These are phyloP conservation scores for Ormosia emarginata DNA, from an alignment of 306 rosid species.

Conservation along the genomic window DNA sequence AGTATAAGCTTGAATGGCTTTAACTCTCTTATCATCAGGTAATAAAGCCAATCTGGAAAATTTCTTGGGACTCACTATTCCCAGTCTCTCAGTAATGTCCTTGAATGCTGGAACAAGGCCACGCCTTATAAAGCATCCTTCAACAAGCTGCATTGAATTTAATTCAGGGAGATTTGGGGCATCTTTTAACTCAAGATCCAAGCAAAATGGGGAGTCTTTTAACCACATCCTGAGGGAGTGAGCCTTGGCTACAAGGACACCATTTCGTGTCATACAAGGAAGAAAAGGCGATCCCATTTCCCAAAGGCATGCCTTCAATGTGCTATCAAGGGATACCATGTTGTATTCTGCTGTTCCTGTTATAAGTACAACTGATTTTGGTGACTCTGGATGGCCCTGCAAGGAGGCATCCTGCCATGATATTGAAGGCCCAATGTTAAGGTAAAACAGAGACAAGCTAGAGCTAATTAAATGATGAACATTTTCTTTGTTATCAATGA, in stretches of 20 bases:
- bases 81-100: conserved; percentile 68
- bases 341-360: conserved; percentile 92
- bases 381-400: conserved; percentile 88
- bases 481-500: background rate
- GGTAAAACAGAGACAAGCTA: background rate
- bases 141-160: conserved; percentile 76
- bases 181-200: conserved; percentile 90
- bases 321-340: conserved; percentile 76
- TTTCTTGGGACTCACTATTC: conserved; percentile 85
- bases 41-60: conserved; percentile 84
- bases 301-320: conserved; percentile 88
- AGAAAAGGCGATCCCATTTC: conserved; percentile 97
- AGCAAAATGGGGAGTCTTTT: conserved; percentile 90
- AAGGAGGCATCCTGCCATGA: conserved; percentile 83
- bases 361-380: conserved; percentile 87
- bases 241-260: conserved; percentile 89
- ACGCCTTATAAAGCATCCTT: conserved; percentile 82
- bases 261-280: conserved; percentile 78
- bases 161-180: conserved; percentile 52
- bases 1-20: conserved; percentile 60
- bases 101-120: conserved; percentile 90
- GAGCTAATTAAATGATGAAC: background rate
- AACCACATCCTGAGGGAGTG: conserved; percentile 97
- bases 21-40: conserved; percentile 72
- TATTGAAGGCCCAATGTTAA: conserved; percentile 18